These are phyloP conservation scores for Aspergillaceae sp. DNA, from an alignment of 2,329 filamentous ascomycete species.

Conservation along the genomic window DNA sequence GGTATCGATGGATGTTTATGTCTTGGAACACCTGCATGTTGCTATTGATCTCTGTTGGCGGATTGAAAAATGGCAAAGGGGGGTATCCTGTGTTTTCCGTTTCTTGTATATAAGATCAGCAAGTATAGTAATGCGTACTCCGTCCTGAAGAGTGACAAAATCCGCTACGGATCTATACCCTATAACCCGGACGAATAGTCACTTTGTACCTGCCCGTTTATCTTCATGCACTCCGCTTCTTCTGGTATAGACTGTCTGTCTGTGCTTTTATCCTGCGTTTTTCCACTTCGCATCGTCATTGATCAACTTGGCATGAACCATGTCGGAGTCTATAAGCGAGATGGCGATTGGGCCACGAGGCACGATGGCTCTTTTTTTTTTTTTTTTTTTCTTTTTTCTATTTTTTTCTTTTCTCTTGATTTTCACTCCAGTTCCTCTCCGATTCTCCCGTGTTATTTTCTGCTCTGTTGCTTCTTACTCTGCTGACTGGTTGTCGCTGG, in stretches of 20 bases:
- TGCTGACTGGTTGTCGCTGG: no score
- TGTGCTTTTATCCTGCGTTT: background rate
- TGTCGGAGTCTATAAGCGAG: background rate
- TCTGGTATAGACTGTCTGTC: background rate
- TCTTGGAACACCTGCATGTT: no score
- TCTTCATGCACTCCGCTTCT: background rate
- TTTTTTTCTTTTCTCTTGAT: background rate
- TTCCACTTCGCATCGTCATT: background rate
- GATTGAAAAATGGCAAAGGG: background rate
- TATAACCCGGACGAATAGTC: background rate
- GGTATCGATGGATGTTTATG: no score
- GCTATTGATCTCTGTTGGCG: background rate
- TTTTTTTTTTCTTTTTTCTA: background rate
- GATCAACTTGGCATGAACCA: background rate
- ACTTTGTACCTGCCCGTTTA: background rate
- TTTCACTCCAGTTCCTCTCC: background rate
- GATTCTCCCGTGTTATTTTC: no score
- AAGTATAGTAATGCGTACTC: slow-evolving; percentile 4
- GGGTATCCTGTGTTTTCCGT: background rate
- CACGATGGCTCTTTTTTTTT: background rate
- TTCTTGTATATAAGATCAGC: slow-evolving; percentile 7
- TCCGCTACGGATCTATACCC: background rate
- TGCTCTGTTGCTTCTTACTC: no score
- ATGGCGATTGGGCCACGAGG: background rate
- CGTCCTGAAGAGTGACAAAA: no score